phyloP scores from a whole-genome alignment of 2,329 filamentous ascomycete genomes.

The Tolypocladium guangdongense region DNA sequence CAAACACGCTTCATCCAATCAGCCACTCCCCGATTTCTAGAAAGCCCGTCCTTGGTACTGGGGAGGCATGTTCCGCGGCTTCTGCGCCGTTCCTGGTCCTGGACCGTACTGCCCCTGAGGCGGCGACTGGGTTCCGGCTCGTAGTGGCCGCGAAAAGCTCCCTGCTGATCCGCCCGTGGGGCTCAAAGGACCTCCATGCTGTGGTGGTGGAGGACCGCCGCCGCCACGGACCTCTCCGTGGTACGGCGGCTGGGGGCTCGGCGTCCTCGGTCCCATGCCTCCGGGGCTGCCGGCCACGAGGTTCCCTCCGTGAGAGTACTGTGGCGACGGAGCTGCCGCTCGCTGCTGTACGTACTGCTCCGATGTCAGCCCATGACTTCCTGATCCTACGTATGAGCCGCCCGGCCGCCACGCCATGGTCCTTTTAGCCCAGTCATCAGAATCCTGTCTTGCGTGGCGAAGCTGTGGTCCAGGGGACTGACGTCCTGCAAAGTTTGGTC shows the following conservation, averaged over 20 bases:
- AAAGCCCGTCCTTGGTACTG: conserved; percentile 27
- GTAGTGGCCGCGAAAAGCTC: conserved; percentile 23
- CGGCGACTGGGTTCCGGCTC: conserved; percentile 13
- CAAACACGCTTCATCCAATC: not conserved
- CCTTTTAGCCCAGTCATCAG: conserved; percentile 45
- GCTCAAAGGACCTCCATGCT: conserved; percentile 9
- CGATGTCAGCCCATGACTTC: conserved; percentile 49
- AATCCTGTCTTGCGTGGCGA: conserved; percentile 34
- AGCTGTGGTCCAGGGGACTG: conserved; percentile 11
- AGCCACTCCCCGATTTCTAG: conserved; percentile 5
- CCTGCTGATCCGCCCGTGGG: conserved; percentile 12
- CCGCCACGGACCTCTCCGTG: conserved; percentile 12
- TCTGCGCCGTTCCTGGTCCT: conserved; percentile 8
- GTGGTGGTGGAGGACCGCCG: conserved; percentile 4
- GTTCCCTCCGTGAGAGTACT: conserved; percentile 50
- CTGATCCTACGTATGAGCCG: conserved; percentile 37
- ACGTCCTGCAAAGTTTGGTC: conserved; percentile 11
- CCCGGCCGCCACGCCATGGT: conserved; percentile 74
- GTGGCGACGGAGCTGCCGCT: conserved; percentile 42
- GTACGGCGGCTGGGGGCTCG: conserved; percentile 18
- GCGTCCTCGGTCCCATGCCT: conserved; percentile 12
- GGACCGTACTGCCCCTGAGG: conserved; percentile 20
- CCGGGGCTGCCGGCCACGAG: conserved; percentile 38
- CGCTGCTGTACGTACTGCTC: conserved; percentile 81
- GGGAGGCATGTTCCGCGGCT: conserved; percentile 12